Percentiles rank a stretch among this genome's conserved stretches.
phyloP scores from a whole-genome alignment of 441 rosid species.

The Aquilaria agallochum region DNA sequence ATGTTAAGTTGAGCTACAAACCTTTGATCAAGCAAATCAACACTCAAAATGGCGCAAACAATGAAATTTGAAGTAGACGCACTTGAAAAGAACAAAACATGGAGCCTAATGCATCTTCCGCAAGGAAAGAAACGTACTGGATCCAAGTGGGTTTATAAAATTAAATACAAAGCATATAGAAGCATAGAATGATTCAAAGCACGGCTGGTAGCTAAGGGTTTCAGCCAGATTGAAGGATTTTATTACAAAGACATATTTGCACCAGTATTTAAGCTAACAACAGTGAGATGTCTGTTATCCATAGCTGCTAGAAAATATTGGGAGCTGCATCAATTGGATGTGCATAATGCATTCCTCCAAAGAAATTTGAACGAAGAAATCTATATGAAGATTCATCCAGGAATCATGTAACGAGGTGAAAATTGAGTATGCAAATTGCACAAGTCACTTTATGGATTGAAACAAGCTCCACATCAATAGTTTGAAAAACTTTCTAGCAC shows the following conservation, averaged over 20 bases:
- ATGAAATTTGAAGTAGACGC: slow-evolving; percentile 11
- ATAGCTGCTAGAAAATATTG: not conserved
- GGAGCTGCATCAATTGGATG: not conserved
- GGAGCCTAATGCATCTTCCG: not conserved
- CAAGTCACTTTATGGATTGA: not conserved
- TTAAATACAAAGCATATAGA: not conserved
- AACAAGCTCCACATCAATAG: not conserved
- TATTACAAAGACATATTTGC: not conserved
- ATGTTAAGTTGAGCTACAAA: not conserved
- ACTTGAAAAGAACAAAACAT: slow-evolving; percentile 1
- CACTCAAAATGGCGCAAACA: not conserved
- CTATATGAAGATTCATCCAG: not conserved
- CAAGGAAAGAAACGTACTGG: not conserved
- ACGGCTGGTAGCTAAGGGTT: slow-evolving; percentile 4
- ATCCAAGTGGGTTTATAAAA: slow-evolving; percentile 10
- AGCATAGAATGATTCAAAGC: slow-evolving; percentile 7
- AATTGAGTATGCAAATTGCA: no score
- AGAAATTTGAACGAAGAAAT: not conserved
- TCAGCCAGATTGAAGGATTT: slow-evolving; percentile 1
- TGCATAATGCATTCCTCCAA: not conserved
- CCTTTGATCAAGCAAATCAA: not conserved
- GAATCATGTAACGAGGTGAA: not conserved
- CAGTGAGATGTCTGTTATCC: not conserved
- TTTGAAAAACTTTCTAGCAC: not conserved
- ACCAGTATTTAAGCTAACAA: not conserved